Evolutionary conservation across 2,329 filamentous ascomycete genomes (phyloP), one percentile per base, ranked within the genome.

Genomic region (Fusarium sp.): DNA sequence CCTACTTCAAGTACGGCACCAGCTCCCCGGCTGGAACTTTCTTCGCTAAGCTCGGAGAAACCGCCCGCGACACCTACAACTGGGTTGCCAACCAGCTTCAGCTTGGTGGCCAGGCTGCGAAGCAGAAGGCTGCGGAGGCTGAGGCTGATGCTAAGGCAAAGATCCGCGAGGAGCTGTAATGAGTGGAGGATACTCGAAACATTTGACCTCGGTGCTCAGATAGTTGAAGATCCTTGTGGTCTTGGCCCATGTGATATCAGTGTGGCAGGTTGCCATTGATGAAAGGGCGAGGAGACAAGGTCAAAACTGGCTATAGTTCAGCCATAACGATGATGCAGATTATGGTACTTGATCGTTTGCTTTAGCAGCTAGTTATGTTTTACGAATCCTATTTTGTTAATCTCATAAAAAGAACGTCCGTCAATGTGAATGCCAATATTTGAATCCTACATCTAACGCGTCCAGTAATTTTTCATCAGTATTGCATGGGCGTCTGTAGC

Each of bases 1-100:
- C 91, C 28, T 95, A 92, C 82, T 96, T 94, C 86, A 89, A 88
- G 78, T 93, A 95, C 77, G 93, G 93, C 59, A 93, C 92, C 10
- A 89, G 87, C 14, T 88, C 88, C 35, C 92, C 93, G 20, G 83
- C 88, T 57, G 90, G 86, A 58, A 93, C 92, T 12, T 82, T 94
- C 54, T 88, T 90, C 72, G 91, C 90, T 79, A 92, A 92, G 82
- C 76, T 94, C 65, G 82, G 83, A 66, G 87, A 88, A 71, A 83
- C 81, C 55, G 81, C 87, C 69, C 82, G 84, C 74, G 82, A 82
- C 31, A 83, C 84, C 33, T 87, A 85, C 82, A 84, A 87, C 68
- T 90, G 88, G 89, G 80, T 88, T 62, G 70, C 84, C 58, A 78
- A 80, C 39, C 87, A 90, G 75, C 79, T 90, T 22, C 82, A 82